Evolutionary conservation across 257 asterid species (phyloP).

Genomic region (Nyctanthes arbortristis): DNA sequence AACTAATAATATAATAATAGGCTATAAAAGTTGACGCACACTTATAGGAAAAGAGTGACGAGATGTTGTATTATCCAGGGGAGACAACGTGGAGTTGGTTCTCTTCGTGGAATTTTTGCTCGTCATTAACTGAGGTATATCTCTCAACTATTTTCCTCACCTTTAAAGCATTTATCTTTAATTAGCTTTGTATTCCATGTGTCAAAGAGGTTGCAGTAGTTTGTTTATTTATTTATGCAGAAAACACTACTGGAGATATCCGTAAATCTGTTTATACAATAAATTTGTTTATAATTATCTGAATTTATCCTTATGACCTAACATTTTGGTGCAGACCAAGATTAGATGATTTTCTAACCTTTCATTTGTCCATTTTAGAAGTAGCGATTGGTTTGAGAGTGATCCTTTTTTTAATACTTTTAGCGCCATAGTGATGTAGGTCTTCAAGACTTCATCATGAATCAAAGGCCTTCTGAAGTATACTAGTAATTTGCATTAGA

Average conservation of each 20-base stretch:
- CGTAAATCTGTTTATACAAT: background rate
- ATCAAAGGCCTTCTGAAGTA: background rate
- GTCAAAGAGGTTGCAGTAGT: background rate
- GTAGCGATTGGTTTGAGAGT: background rate
- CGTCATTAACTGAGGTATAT: conserved; percentile 37
- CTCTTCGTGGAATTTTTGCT: conserved; percentile 51
- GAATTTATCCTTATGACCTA: background rate
- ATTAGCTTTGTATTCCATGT: too few relatives aligned
- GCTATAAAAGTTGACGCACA: conserved; percentile 14
- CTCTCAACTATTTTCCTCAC: background rate
- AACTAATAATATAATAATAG: background rate
- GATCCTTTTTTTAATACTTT: background rate
- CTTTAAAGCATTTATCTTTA: background rate
- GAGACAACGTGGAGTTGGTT: conserved; percentile 50
- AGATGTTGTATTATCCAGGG: conserved; percentile 40
- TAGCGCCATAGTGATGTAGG: background rate
- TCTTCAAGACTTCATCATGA: background rate
- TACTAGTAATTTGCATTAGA: background rate
- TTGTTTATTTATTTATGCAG: background rate
- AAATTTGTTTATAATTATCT: background rate
- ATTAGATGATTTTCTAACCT: background rate
- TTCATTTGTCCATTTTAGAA: background rate
- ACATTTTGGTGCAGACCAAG: background rate
- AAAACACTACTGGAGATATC: background rate
- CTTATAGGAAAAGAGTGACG: conserved; percentile 9